Base-by-base conservation (phyloP, 1,284 basidiomycete genomes). In the Singerocomus inundabilis region DNA sequence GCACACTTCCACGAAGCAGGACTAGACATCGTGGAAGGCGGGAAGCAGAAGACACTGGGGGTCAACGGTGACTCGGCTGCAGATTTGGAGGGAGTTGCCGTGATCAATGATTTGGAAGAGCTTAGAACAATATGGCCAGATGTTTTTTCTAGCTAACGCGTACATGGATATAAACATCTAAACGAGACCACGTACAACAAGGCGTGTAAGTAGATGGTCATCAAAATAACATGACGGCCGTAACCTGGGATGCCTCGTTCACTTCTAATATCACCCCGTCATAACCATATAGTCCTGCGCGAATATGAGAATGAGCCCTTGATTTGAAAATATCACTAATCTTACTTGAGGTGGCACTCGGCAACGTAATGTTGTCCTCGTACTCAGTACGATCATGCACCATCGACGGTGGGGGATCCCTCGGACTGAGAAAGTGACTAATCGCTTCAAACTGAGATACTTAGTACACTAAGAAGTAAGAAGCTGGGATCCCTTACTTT, bases 201-300 rank as follows among this genome's bases (percentile, higher is more conserved):
- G 26, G 24, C 35, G 13, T 24, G 18, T 30, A 34, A 29, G 38
- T n/a, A 28, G 33, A 34, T 50, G 26, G 21, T 21, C 21, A 11
- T 79, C 64, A 88, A 67, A 88, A 88, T 39, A 91, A 64, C 59
- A 77, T 85, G n/a, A 90, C 80, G 18, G 83, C 74, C 16, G 85
- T 78, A 21, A 91, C 83, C 59, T 88, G 88, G 1, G 85, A 89
- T 16, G 82, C 79, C 55, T 86, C 84, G 15, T 87, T 84, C 26
- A 89, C 88, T 61, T 93, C 90, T 31, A 93, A 70, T 35, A 93
- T 82, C 41, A 92, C 78, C 7, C 92, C 91, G 50, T 91, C 84
- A 57, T 91, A 91, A 16, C 90, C 91, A 48, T 89, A 74, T 28
- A 93, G 63, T 47, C 77, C 87, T 88, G 54, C 11, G 26, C 24